A percentile compares a stretch with the other conserved stretches of the same genome.
Evolutionary conservation across 73 alveolate species (phyloP).

Genomic region (Paramecium caudatum): DNA sequence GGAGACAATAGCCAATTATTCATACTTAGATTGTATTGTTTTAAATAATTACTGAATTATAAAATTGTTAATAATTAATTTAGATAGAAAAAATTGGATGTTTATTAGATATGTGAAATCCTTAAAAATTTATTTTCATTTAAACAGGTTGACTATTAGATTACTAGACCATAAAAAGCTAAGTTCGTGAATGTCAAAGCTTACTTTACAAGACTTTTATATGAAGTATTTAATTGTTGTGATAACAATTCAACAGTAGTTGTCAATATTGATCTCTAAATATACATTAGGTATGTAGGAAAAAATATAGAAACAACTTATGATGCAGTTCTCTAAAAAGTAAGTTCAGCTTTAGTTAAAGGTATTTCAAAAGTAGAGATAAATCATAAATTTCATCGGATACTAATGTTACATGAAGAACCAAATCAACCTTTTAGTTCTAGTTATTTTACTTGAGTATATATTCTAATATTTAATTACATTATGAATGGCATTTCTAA

Average conservation of each 20-base stretch:
- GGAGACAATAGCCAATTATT: neutral
- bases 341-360: neutral
- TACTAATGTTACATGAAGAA: neutral
- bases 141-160: neutral
- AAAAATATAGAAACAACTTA: neutral
- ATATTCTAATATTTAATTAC: too few species aligned
- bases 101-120: neutral
- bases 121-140: neutral
- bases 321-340: slow-evolving; percentile 1
- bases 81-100: neutral
- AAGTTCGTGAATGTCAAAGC: neutral
- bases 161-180: neutral
- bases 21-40: neutral
- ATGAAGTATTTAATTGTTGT: neutral
- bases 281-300: neutral
- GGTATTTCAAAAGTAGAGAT: neutral
- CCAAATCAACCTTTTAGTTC: slow-evolving; percentile 43
- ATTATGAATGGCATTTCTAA: neutral
- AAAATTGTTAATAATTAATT: slow-evolving; percentile 1
- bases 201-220: neutral
- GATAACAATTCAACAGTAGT: neutral
- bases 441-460: too few species aligned
- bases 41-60: slow-evolving; percentile 1
- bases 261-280: neutral
- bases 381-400: neutral